Evolutionary conservation across 768 basidiomycete genomes (phyloP), one percentile per base, ranked within the genome.

Genomic region (Dentipellis sp.): DNA sequence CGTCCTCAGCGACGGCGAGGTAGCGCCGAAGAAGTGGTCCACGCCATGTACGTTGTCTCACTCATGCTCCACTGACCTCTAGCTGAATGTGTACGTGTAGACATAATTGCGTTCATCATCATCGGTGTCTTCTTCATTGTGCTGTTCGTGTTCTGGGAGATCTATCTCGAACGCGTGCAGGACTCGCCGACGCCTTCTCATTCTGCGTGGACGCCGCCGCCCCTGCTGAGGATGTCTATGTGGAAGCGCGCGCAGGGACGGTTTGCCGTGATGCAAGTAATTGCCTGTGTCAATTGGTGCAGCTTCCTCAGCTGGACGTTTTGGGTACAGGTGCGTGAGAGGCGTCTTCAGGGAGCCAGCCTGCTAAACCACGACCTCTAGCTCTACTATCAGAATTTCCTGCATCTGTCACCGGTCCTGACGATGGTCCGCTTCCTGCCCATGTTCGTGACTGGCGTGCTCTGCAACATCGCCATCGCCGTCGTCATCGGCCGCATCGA

Each of bases 301-400:
- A 69, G 75, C 3, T 86, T 86, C 70, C 62, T 76, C 9, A 64
- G 70, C 12, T 87, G 79, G 78, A 64, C 64, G 1, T 79, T 82
- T 62, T 81, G 78, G 77, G 67, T 67, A n/a, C 75, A 45, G 42
- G 42, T 45, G 10, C 16, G 10, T 17, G 29, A 29, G 29, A 29
- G 3, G 29, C 6, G 3, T 29, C 29, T 29, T 29, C 29, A 29
- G 3, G 29, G 6, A 3, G 29, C 29, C 6, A 3, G 29, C 29
- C 6, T 29, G 29, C 29, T 29, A 29, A 29, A 29, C 3, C 6
- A 29, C 29, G 29, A 7, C 3, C 42, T 19, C 2, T 19, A 88
- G 81, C 64, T 90, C 4, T 90, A 82, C 64, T 91, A 88, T 64
- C 87, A 91, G 63, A 75, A 80, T 48, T 91, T 82, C 64, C 61